Conservation (phyloP, 345 rosid species). For the Eutrema japonicum region DNA sequence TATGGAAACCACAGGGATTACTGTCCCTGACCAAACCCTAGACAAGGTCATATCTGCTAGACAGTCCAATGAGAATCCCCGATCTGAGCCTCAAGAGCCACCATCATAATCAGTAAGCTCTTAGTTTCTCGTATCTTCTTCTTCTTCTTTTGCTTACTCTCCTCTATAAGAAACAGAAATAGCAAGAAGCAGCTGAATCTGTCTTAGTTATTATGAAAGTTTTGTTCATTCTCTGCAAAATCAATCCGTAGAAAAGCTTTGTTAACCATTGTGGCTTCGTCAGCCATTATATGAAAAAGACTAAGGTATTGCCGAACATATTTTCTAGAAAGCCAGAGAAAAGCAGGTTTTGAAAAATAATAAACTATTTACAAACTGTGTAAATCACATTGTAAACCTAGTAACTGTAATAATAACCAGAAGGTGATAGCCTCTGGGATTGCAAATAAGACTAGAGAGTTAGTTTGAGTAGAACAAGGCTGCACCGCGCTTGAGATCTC, state of each 20-base stretch:
- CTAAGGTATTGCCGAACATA: too few species aligned
- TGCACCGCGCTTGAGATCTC: too few species aligned
- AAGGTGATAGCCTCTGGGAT: too few species aligned
- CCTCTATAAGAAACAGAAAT: neutral
- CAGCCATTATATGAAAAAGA: too few species aligned
- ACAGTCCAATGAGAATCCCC: slow-evolving; percentile 51
- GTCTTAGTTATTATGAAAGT: slow-evolving; percentile 1
- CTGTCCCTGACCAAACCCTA: slow-evolving; percentile 68
- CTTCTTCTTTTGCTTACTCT: neutral
- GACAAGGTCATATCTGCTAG: slow-evolving; percentile 79
- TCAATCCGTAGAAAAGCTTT: neutral
- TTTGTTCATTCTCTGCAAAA: slow-evolving; percentile 22
- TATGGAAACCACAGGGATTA: slow-evolving; percentile 74
- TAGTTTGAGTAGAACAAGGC: too few species aligned
- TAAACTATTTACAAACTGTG: too few species aligned
- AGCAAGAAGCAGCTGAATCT: slow-evolving; percentile 19
- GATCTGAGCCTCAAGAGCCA: slow-evolving; percentile 37
- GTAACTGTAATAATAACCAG: too few species aligned
- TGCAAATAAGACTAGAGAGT: too few species aligned
- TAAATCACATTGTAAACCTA: too few species aligned
- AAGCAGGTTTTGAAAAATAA: too few species aligned
- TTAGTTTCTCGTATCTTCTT: slow-evolving; percentile 16
- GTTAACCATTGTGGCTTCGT: too few species aligned
- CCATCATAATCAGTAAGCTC: slow-evolving; percentile 22
- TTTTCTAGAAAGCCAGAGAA: too few species aligned